Evolutionary conservation across 768 basidiomycete genomes (phyloP).

Genomic region (Termitomyces sp.): DNA sequence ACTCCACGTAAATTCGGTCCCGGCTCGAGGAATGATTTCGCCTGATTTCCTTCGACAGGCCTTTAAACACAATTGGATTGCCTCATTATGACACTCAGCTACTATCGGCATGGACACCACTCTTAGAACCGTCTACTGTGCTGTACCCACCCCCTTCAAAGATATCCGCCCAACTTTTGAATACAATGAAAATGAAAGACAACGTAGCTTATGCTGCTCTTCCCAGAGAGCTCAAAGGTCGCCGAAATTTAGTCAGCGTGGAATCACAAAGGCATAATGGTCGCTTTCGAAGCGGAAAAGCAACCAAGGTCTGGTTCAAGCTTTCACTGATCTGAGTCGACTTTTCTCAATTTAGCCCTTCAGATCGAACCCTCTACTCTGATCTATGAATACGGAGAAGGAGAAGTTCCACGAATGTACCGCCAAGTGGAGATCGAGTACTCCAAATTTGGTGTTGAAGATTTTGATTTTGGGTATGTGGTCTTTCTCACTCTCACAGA

Average conservation of each 20-base stretch:
- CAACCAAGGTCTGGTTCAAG: slow-evolving; percentile 41
- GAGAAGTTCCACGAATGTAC: slow-evolving; percentile 75
- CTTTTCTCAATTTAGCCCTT: slow-evolving; percentile 2
- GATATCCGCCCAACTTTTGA: slow-evolving; percentile 76
- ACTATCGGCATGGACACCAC: slow-evolving; percentile 66
- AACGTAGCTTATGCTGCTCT: slow-evolving; percentile 86
- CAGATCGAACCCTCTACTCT: slow-evolving; percentile 54
- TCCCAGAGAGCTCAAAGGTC: slow-evolving; percentile 81
- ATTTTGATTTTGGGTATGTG: slow-evolving; percentile 93
- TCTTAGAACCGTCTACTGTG: slow-evolving; percentile 33
- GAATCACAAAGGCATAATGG: slow-evolving; percentile 51
- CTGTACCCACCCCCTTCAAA: slow-evolving; percentile 67
- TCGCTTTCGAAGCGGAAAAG: slow-evolving; percentile 86
- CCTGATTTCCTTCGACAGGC: slow-evolving; percentile 39
- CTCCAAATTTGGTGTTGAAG: slow-evolving; percentile 96
- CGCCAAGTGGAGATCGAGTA: slow-evolving; percentile 97
- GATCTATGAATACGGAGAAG: slow-evolving; percentile 46
- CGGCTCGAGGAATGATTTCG: background rate
- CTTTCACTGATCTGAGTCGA: background rate
- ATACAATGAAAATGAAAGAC: slow-evolving; percentile 82
- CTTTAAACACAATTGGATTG: slow-evolving; percentile 85
- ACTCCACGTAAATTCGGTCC: slow-evolving; percentile 59
- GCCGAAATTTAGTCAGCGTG: slow-evolving; percentile 69
- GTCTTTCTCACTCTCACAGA: background rate
- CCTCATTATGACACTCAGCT: slow-evolving; percentile 76